Percentiles rank a stretch among this genome's conserved stretches.
phyloP scores from a whole-genome alignment of 768 basidiomycete species.

The Botryobasidium botryosum region DNA sequence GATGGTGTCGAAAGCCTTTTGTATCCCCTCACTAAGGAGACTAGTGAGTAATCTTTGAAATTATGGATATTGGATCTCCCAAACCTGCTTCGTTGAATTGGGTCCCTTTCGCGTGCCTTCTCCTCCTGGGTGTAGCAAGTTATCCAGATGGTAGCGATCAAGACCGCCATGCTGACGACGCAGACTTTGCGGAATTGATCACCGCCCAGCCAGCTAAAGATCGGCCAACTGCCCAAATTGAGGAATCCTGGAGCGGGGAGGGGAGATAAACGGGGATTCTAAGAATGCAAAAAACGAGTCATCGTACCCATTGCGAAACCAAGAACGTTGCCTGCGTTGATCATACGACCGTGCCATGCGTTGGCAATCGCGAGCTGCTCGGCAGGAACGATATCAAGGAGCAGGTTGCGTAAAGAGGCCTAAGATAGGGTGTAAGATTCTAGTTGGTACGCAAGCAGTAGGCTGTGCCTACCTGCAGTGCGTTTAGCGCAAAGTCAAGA shows the following conservation, averaged over 20 bases:
- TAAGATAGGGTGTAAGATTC: slow-evolving; percentile 2
- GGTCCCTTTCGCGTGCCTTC: slow-evolving; percentile 29
- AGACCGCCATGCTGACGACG: slow-evolving; percentile 61
- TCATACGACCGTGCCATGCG: slow-evolving; percentile 96
- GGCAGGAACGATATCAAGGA: slow-evolving; percentile 79
- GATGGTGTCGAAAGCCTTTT: too few species aligned
- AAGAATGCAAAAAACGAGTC: neutral
- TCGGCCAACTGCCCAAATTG: slow-evolving; percentile 63
- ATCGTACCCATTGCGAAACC: slow-evolving; percentile 68
- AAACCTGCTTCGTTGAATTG: too few species aligned
- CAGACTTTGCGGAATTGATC: slow-evolving; percentile 95
- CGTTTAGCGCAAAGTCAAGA: slow-evolving; percentile 95
- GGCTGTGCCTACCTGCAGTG: slow-evolving; percentile 39
- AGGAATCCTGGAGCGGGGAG: slow-evolving; percentile 44
- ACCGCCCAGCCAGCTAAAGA: slow-evolving; percentile 69
- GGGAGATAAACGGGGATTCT: neutral
- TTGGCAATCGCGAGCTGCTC: slow-evolving; percentile 86
- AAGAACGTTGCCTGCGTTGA: slow-evolving; percentile 89
- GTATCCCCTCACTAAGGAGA: too few species aligned
- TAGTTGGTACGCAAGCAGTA: slow-evolving; percentile 1
- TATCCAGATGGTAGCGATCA: slow-evolving; percentile 67
- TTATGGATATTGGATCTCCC: too few species aligned
- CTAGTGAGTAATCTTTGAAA: too few species aligned
- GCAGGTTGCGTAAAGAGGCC: slow-evolving; percentile 74
- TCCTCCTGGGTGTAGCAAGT: slow-evolving; percentile 78